Evolutionary conservation across 2,329 filamentous ascomycete genomes (phyloP), one percentile per base, ranked within the genome.

Genomic region (Bretziella fagacearum): DNA sequence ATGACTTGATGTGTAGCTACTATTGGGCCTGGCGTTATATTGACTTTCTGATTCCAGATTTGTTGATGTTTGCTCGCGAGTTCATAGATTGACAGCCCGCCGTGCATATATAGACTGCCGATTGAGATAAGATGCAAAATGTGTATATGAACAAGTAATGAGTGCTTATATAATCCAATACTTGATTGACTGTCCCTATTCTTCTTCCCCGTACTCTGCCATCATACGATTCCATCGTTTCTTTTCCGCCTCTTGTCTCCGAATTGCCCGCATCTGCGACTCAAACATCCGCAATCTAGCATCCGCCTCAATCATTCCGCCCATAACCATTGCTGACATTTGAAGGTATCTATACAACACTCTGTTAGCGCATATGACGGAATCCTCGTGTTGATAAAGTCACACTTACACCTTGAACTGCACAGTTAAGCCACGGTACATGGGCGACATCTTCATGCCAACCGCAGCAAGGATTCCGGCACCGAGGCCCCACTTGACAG

Each of bases 281-380:
- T 86, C 81, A 55, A 82, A 84, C 50, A 70, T 64, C 45, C 79
- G 70, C 55, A 87, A 66, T 43, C 77, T 69, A 48, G 67, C 63
- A 57, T 89, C 83, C 2, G 81, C 83, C 64, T 85, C 80, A 46
- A 87, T 70, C 70, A 83, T 82, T 56, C 76, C 71, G 36, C 83
- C 83, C 27, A 84, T 57, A n/a, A 82, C 78, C 82, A 87, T 87
- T 51, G 77, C 79, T n/a, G 79, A 83, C 79, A 86, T 84, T 60
- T 86, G 81, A 13, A 87, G 66, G 58, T 84, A 89, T 25, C 83
- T 87, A 18, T n/a, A 42, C 13, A 26, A 25, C 35, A 41, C 30
- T 25, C 18, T n/a, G 40, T 50, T 42, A 47, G 44, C 8, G 17
- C 8, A 17, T 10, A 7, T 35, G 29, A 20, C 8, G 10, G 33